Evolutionary conservation across 129 eudicot species (phyloP), one percentile per base, ranked within the genome.

Genomic region (Flaveria linearis): DNA sequence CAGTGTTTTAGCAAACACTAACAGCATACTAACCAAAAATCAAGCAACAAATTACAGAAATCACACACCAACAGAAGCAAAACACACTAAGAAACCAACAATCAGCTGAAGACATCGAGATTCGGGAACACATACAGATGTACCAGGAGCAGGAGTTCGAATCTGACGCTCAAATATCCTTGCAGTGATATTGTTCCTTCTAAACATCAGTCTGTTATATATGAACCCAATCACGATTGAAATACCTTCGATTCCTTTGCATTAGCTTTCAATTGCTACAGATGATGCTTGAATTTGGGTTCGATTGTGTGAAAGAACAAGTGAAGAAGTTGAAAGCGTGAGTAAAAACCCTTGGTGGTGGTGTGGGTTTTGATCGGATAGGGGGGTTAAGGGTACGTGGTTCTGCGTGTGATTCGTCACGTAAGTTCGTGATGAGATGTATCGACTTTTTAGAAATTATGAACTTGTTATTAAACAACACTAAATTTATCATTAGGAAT

Each of bases 151-250:
- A 75, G 91, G 88, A 20, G 85, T 78, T 39, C 74, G 84, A 87
- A 82, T 84, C 88, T 87, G 91, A 66, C 91, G 86, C 79, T 87
- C 88, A 75, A 87, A 87, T 58, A 87, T 66, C 81, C 91, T 84
- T 76, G 91, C 84, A 71, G 82, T 80, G 42, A 87, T 63, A 75
- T 87, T 87, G 78, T 81, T 79, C 72, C 86, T 80, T 79, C 76
- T 87, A 84, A 81, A 87, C 91, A 87, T 87, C 64, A 60, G 86
- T 66, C 42, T 72, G 61, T 47, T 60, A 42, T 57, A 11, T 42
- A 68, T 41, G 46, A 6, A 55, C 9, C 22, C 39, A 56, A 14
- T 28, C 36, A 56, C 77, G 41, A 62, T 50, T 71, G 62, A 62
- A 61, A 13, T 41, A 60, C 33, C 42, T n/a, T 30, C 36, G 36